Base-by-base conservation (phyloP, 495 filamentous ascomycete genomes). In the Xylaria longipes region DNA sequence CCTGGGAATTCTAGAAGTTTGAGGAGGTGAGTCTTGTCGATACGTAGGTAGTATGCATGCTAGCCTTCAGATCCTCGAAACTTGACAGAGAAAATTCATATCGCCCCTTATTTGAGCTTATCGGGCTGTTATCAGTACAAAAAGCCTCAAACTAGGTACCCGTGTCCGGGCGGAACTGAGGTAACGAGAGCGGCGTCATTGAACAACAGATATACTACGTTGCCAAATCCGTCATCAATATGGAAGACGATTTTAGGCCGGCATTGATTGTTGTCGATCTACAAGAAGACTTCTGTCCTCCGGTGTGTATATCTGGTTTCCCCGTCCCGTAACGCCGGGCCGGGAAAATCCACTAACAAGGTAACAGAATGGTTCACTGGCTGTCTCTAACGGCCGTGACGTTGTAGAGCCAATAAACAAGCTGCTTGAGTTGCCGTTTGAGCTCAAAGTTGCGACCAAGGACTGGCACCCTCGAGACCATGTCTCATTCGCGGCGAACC, bases 201-300 rank as follows among this genome's bases (percentile, higher is more conserved):
- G 20, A 22, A 33, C 11, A 31, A 17, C 35, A 41, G 37, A 43
- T 11, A 31, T 37, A 65, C 41, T 33, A 39, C 46, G 15, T 20
- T 37, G 20, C 33, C 17, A 37, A 29, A 7, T 39, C 14, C 35
- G 6, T 22, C 31, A 57, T 29, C 69, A 65, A 33, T 4, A 79
- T 77, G 77, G 43, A 64, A 20, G 60, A 63, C 61, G 37, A 60
- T 20, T 84, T 85, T 54, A 75, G 72, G 62, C 82, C 84, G 14
- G 83, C 84, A 22, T 74, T 86, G 57, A 77, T 98, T 45, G 86
- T 97, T 9, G 90, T 98, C 27, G 95, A 98, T 79, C 85, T 97
- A 82, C 96, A 99, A 82, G 93, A 97, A 80, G 96, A 98, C 84
- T 99, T 99, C 82, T 97, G 94, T 81, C 93, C 93, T 71, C 95